Evolutionary conservation across 1,284 basidiomycete species (phyloP).

Genomic region (Trametes polyzona): DNA sequence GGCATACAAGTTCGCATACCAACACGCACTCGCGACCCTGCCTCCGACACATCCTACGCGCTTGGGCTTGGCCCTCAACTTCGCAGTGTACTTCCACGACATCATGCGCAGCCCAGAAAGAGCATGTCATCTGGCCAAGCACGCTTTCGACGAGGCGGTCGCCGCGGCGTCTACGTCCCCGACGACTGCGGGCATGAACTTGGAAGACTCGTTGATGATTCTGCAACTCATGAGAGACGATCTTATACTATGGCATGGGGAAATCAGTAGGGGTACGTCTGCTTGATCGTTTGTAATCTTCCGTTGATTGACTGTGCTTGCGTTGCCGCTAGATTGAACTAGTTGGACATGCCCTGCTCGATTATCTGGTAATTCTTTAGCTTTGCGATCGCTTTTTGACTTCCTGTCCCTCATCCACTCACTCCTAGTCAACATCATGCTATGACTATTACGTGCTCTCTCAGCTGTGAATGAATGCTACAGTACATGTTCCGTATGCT

Average conservation of each 20-base stretch:
- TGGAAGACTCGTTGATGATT: conserved; percentile 69
- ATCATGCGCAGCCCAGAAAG: conserved; percentile 91
- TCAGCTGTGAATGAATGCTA: too few relatives aligned
- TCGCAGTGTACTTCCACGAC: conserved; percentile 97
- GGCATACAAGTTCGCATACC: conserved; percentile 71
- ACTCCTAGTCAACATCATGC: too few relatives aligned
- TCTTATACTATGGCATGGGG: conserved; percentile 64
- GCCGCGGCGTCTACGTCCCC: conserved; percentile 44
- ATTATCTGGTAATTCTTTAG: too few relatives aligned
- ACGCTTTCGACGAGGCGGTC: conserved; percentile 73
- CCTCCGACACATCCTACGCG: conserved; percentile 71
- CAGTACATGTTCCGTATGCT: neutral
- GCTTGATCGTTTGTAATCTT: neutral
- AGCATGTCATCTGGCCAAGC: conserved; percentile 88
- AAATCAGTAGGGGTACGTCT: conserved; percentile 41
- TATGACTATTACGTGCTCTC: too few relatives aligned
- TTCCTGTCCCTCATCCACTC: too few relatives aligned
- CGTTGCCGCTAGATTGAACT: neutral
- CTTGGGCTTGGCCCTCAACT: conserved; percentile 92
- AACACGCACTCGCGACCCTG: conserved; percentile 59
- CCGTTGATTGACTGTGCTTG: too few relatives aligned
- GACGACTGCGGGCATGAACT: conserved; percentile 40
- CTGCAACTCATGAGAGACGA: conserved; percentile 68
- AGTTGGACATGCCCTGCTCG: too few relatives aligned
- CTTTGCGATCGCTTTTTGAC: too few relatives aligned